phyloP scores from a whole-genome alignment of 768 basidiomycete genomes.

The Cystobasidium ongulense region DNA sequence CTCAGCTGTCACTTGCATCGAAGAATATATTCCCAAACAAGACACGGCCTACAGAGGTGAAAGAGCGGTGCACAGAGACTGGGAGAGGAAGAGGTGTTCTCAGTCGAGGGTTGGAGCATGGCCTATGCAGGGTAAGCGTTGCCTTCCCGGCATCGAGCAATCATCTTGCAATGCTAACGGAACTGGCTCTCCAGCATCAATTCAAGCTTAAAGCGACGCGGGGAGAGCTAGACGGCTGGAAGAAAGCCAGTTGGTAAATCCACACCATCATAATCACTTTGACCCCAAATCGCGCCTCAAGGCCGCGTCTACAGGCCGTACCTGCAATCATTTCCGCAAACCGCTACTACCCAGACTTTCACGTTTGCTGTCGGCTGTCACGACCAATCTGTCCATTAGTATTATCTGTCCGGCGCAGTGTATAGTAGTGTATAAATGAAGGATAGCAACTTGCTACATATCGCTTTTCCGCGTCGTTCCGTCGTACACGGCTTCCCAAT shows the following conservation, averaged over 20 bases:
- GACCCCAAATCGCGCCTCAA: neutral
- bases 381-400: no score
- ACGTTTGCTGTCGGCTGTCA: no score
- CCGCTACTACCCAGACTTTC: neutral
- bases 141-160: neutral
- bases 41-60: constrained; percentile 30
- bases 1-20: constrained; percentile 26
- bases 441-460: no score
- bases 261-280: neutral
- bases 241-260: constrained; percentile 33
- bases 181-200: constrained; percentile 25
- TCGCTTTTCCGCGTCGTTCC: no score
- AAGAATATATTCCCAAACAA: constrained; percentile 24
- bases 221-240: constrained; percentile 31
- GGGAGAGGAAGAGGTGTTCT: constrained; percentile 32
- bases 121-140: constrained; percentile 31
- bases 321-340: neutral
- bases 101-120: constrained; percentile 8
- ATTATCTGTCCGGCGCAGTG: no score
- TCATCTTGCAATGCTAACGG: neutral
- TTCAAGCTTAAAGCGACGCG: constrained; percentile 31
- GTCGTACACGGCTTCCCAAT: no score
- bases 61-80: constrained; percentile 32
- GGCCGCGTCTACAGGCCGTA: neutral
- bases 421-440: no score